Conservation (phyloP, 495 filamentous ascomycete genomes). For the Talaromyces adpressus region DNA sequence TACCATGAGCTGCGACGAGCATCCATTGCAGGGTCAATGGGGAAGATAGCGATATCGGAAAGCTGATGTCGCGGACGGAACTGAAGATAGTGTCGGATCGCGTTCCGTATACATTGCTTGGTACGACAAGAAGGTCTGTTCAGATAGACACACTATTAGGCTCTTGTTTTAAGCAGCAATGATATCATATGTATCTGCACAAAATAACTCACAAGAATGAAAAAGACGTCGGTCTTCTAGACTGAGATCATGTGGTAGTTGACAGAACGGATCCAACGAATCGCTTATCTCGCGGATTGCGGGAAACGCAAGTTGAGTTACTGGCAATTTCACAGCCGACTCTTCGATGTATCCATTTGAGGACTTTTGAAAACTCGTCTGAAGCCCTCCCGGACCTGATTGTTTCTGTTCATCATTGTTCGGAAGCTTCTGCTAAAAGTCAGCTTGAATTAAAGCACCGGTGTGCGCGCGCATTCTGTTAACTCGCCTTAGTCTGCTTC, state of each 20-base stretch:
- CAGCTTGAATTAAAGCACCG: no score
- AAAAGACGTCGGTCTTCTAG: not conserved
- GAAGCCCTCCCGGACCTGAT: not conserved
- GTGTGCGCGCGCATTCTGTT: not conserved
- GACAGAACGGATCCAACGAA: not conserved
- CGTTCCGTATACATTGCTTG: conserved; percentile 1
- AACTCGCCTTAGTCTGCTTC: not conserved
- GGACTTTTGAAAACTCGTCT: not conserved
- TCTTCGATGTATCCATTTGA: not conserved
- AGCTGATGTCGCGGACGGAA: conserved; percentile 4
- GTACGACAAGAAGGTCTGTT: not conserved
- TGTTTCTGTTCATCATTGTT: not conserved
- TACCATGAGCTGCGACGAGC: not conserved
- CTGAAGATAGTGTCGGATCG: conserved; percentile 1
- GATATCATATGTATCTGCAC: no score
- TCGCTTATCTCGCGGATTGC: not conserved
- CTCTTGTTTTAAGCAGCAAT: no score
- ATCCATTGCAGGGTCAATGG: conserved; percentile 3
- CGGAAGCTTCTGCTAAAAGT: not conserved
- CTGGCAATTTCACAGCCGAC: not conserved
- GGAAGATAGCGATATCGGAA: not conserved
- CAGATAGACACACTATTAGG: no score
- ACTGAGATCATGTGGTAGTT: not conserved
- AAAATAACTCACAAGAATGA: not conserved
- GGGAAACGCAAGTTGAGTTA: not conserved